phyloP scores from a whole-genome alignment of 2,329 filamentous ascomycete species.

The Aureobasidium namibiae region DNA sequence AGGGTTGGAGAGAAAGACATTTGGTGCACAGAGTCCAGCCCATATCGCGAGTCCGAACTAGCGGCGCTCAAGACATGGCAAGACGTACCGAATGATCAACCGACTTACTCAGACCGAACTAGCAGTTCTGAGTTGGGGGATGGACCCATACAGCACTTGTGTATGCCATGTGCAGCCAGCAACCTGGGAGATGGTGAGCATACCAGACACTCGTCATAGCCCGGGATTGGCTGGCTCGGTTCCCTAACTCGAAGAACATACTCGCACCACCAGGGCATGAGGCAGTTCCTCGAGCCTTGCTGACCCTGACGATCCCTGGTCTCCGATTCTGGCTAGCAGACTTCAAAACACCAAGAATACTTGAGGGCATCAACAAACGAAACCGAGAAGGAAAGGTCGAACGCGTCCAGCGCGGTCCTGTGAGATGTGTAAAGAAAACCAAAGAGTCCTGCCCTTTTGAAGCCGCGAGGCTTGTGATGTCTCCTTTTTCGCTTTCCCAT shows the following conservation, averaged over 20 bases:
- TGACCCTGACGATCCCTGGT: background rate
- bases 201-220: background rate
- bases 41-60: background rate
- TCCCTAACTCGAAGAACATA: background rate
- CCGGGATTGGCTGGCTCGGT: background rate
- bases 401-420: background rate
- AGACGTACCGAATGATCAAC: background rate
- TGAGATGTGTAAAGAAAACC: background rate
- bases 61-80: background rate
- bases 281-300: background rate
- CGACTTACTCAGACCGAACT: background rate
- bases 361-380: background rate
- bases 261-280: background rate
- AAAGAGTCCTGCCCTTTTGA: conserved; percentile 7
- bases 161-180: background rate
- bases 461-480: conserved; percentile 9
- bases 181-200: background rate
- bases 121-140: background rate
- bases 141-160: background rate
- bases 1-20: background rate
- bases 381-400: background rate
- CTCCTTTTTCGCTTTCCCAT: conserved; percentile 4
- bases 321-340: background rate
- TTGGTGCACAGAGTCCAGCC: background rate
- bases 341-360: background rate